These are phyloP conservation scores for Somion occarium DNA, from an alignment of 1,284 basidiomycete species.

Conservation along the genomic window DNA sequence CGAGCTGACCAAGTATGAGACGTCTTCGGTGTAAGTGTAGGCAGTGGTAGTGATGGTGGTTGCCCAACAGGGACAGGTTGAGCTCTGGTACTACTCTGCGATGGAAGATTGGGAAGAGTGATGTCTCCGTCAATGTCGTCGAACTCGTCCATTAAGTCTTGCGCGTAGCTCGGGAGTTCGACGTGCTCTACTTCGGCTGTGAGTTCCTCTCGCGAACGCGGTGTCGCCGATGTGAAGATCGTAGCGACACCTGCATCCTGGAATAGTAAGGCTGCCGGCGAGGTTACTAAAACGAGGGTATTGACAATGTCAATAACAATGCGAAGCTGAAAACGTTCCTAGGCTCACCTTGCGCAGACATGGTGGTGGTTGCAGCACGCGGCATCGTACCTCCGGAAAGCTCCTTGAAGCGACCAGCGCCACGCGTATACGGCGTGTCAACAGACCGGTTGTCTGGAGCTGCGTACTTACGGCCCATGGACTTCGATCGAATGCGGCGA, in stretches of 20 bases:
- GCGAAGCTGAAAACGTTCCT: conserved; percentile 1
- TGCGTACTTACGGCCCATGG: conserved; percentile 3
- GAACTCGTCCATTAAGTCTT: conserved; percentile 21
- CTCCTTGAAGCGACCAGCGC: too few relatives aligned
- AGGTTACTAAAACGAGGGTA: background rate
- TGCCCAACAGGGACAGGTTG: background rate
- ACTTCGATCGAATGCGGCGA: conserved; percentile 9
- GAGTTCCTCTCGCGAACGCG: conserved; percentile 18
- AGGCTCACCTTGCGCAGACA: background rate
- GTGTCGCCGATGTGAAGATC: conserved; percentile 14
- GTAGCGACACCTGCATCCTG: conserved; percentile 10
- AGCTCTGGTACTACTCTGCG: background rate
- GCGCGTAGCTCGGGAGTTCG: conserved; percentile 19
- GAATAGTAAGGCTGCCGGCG: background rate
- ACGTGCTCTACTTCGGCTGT: conserved; percentile 16
- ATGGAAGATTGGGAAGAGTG: conserved; percentile 7
- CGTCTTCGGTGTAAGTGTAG: background rate
- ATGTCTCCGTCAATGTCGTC: conserved; percentile 16
- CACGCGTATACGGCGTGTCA: background rate
- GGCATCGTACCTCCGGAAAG: background rate
- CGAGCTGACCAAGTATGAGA: too few relatives aligned
- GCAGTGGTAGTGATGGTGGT: background rate
- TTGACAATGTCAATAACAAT: background rate
- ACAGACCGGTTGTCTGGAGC: background rate
- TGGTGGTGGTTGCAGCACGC: background rate